Evolutionary conservation across 345 rosid genomes (phyloP), one percentile per base, ranked within the genome.

Genomic region (Streptanthus diversifolius): DNA sequence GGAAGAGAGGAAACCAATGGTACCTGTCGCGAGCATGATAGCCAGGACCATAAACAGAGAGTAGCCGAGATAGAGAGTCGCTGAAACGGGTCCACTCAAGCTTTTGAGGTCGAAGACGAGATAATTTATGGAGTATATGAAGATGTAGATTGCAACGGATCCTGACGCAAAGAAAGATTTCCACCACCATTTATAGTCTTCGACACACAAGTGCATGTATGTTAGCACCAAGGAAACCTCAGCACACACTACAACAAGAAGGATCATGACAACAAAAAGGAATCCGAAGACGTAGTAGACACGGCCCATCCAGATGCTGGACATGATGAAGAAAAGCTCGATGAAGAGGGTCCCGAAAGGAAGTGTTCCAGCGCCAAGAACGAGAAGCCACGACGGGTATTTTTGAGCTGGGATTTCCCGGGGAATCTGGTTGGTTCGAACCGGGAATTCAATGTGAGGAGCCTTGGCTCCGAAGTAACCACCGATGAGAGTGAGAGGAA

Each of bases 161-260:
- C 92, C 92, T 1, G 92, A 87, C 8, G 92, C 92, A 74, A 85
- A 85, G 82, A 87, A 87, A 5, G 92, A 82, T 41, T 87, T 87
- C 92, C 92, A 87, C 92, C 92, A 87, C 92, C 92, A 87, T 61
- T 80, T 84, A 80, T 85, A 87, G 73, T 87, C 92, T 71, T 87
- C 92, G 7, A 87, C 90, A 14, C 92, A 87, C 8, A 87, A 84
- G 70, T 87, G 92, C 90, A 87, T 85, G 85, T 87, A 87, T 39
- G 92, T 87, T 35, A 87, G 76, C 30, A 87, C 92, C 7, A 87
- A 73, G 33, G 92, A 87, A 7, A 87, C 92, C 72, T 87, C 92
- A 0, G 92, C 92, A 48, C 92, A 87, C 22, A 87, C 92, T 62
- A 85, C 90, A 61, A 85, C 87, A 1, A 87, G 83, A 71, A 87